Evolutionary conservation across 2,329 filamentous ascomycete genomes (phyloP), one percentile per base, ranked within the genome.

Genomic region (Fonsecaea pugnacius): DNA sequence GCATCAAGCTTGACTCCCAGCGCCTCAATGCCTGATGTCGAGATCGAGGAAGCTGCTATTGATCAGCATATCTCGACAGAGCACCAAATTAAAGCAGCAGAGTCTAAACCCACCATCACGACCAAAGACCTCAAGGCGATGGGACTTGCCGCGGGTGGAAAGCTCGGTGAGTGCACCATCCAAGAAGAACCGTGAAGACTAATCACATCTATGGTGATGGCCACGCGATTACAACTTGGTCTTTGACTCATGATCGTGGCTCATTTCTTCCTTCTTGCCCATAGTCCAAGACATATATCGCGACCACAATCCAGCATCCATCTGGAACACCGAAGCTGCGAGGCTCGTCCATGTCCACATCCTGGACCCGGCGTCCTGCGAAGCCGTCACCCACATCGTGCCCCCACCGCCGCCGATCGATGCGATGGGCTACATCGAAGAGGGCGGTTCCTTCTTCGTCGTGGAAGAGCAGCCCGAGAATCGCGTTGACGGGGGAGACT

Each of bases 401-500:
- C 43, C 43, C 3, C 43, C 43, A 21, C 43, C 18, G 43, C 43
- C 43, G 21, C 43, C 43, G 9, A 24, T 24, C 8, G 43, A 48
- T 10, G 21, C 43, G 1, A 48, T 24, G 21, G 43, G 43, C 3
- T 48, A 48, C 43, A 12, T 48, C 21, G 21, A 48, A 27, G 43
- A 24, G 43, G 43, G 18, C 43, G 43, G 43, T 5, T 2, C 18
- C 2, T 48, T 48, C 21, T 48, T 48, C 21, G 43, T 48, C 3
- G 43, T 48, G 43, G 43, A 48, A 48, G 43, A 48, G 18, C 43
- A 48, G 21, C 21, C 43, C 18, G 43, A 48, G 21, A 48, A 48
- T 14, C 43, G 43, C 4, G 21, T 48, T 48, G 43, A 48, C 2
- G 43, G 18, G 4, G 43, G 43, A 48, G 21, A 53, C 12, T 33